A percentile compares a stretch with the other conserved stretches of the same genome.
Evolutionary conservation across 352 stramenopile species (phyloP).

Genomic region (Pythium periplocum): DNA sequence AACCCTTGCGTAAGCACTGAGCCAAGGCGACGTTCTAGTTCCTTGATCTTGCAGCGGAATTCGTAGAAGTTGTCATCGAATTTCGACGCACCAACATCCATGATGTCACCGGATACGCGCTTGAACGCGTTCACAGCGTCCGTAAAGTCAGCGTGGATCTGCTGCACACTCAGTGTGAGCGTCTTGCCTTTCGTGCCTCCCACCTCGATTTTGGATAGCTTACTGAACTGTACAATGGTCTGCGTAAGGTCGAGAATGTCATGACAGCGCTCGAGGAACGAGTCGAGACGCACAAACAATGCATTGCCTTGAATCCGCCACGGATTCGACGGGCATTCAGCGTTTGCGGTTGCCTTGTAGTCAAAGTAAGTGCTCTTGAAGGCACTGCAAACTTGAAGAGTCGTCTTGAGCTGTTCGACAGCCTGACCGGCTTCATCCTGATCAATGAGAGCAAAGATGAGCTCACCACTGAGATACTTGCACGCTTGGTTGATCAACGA

Average conservation of each 20-base stretch:
- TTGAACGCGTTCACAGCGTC: constrained; percentile 94
- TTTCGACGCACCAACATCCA: constrained; percentile 95
- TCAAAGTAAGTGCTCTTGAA: constrained; percentile 99
- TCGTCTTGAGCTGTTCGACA: constrained; percentile 94
- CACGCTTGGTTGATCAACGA: constrained; percentile 92
- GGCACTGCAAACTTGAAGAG: constrained; percentile 89
- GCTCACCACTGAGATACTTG: constrained; percentile 91
- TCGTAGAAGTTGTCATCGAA: constrained; percentile 98
- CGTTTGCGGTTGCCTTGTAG: constrained; percentile 96
- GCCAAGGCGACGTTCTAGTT: constrained; percentile 95
- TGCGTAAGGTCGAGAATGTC: constrained; percentile 97
- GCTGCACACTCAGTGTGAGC: constrained; percentile 89
- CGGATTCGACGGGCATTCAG: constrained; percentile 96
- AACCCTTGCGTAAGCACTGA: constrained; percentile 95
- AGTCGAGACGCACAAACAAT: constrained; percentile 96
- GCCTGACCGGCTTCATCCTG: constrained; percentile 93
- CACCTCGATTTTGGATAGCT: constrained; percentile 97
- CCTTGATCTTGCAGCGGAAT: constrained; percentile 97
- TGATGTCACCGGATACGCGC: constrained; percentile 95
- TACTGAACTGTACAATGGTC: constrained; percentile 98
- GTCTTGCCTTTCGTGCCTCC: constrained; percentile 97
- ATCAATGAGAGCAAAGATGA: constrained; percentile 96
- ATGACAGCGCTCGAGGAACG: constrained; percentile 96
- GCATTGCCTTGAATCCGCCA: constrained; percentile 98
- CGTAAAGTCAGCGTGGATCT: constrained; percentile 96